phyloP scores from a whole-genome alignment of 768 basidiomycete species.

The Dendrothele bispora region DNA sequence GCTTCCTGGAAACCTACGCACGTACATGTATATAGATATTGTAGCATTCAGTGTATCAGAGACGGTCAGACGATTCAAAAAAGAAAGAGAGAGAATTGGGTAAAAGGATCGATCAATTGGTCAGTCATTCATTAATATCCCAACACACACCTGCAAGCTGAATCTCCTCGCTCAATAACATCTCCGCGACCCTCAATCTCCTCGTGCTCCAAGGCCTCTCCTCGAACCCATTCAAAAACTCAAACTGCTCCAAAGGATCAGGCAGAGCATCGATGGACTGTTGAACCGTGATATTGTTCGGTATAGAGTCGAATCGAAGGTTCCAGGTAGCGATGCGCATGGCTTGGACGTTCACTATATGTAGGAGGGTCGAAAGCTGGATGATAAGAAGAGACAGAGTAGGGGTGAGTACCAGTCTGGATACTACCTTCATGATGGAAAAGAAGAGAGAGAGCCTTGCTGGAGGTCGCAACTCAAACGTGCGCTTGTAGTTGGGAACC shows the following conservation, averaged over 20 bases:
- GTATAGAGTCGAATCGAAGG: slow-evolving; percentile 52
- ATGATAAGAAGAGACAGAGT: too few species aligned
- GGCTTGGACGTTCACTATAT: too few species aligned
- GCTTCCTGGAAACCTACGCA: slow-evolving; percentile 53
- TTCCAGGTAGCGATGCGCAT: slow-evolving; percentile 50
- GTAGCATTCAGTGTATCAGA: not conserved
- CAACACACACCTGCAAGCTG: slow-evolving; percentile 36
- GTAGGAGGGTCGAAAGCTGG: too few species aligned
- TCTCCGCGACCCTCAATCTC: slow-evolving; percentile 46
- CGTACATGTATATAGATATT: not conserved
- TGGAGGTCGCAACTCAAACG: too few species aligned
- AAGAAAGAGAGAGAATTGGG: too few species aligned
- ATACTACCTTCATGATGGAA: too few species aligned
- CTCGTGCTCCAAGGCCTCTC: slow-evolving; percentile 59
- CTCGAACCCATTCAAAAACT: slow-evolving; percentile 28
- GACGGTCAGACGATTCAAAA: too few species aligned
- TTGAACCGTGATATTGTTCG: slow-evolving; percentile 50
- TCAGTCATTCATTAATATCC: too few species aligned
- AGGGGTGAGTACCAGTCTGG: too few species aligned
- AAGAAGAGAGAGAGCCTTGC: too few species aligned
- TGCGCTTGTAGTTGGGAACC: too few species aligned
- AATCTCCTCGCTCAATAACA: slow-evolving; percentile 39
- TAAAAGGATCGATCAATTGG: too few species aligned
- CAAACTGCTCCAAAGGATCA: slow-evolving; percentile 38
- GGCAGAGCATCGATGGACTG: slow-evolving; percentile 41